Evolutionary conservation across 2,329 filamentous ascomycete species (phyloP).

Genomic region (Fusarium humuli): DNA sequence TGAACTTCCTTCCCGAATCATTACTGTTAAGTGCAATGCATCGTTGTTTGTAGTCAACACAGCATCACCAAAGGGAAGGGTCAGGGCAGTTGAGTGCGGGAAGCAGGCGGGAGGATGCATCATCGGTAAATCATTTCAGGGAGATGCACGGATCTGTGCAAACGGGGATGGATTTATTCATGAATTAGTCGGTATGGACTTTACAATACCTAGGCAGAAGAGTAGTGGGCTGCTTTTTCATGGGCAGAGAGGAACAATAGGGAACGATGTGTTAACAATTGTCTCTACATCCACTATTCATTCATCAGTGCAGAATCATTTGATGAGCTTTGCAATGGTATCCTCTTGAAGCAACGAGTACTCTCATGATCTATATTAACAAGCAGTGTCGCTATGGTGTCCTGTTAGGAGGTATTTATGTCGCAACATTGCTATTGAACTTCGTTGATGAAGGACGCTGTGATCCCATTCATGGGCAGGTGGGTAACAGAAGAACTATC

Average conservation of each 20-base stretch:
- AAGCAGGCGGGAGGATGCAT: neutral
- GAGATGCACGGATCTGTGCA: neutral
- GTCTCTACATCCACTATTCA: neutral
- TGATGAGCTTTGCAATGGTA: neutral
- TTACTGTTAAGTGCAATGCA: neutral
- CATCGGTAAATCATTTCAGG: neutral
- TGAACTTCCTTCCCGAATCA: neutral
- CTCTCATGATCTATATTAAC: neutral
- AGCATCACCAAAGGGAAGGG: conserved; percentile 15
- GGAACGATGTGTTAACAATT: neutral
- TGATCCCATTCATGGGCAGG: neutral
- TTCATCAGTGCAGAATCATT: fast-evolving
- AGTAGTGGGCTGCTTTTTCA: neutral
- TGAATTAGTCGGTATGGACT: neutral
- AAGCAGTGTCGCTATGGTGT: neutral
- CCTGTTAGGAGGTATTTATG: too few species aligned
- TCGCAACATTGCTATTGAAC: neutral
- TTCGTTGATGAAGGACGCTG: neutral
- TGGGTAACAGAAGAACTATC: too few species aligned
- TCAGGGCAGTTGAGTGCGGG: conserved; percentile 5
- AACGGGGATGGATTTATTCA: neutral
- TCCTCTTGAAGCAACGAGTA: neutral
- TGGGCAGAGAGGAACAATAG: neutral
- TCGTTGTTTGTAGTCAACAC: conserved; percentile 15
- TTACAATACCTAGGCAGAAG: neutral